Base-by-base conservation (phyloP, 768 basidiomycete species). In the Suillus americanus region DNA sequence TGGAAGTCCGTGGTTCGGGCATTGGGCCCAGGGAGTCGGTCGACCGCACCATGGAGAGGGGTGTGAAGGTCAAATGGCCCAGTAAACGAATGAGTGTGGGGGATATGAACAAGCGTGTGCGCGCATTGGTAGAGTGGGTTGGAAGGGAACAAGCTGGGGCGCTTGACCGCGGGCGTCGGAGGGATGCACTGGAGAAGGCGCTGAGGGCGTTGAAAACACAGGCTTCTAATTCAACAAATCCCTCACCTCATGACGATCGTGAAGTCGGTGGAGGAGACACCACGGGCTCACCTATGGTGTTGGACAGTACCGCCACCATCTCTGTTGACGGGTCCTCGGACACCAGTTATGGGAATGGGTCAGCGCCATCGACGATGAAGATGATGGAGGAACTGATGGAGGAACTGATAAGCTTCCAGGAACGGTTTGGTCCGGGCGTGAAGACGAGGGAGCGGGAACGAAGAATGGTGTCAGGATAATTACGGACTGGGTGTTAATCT, bases 21-120 rank as follows among this genome's bases (percentile, higher is more conserved):
- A 67, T 79, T 10, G 78, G 77, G 54, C 70, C 74, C 46, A 81
- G 83, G 45, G 87, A 85, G 60, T 84, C 85, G 61, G 69, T 81
- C n/a, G 89, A 89, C 62, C 80, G 82, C 68, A 86, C 83, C 10
- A 81, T 84, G 73, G 89, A 94, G 72, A 81, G 92, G 55, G 91
- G 91, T 10, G 91, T 93, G 16, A 90, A 93, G 75, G 90, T 97
- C 64, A 91, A 93, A 71, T 99, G 94, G 90, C 97, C 96, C 1
- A 87, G 88, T 68, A 95, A 96, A 78, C 85, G 97, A 60, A 95
- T 89, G 86, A 97, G 95, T 69, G 90, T 97, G n/a, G 91, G 89
- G 23, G 97, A 98, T 75, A 97, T 99, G 94, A 92, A 94, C 76
- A 97, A 97, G 79, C 88, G 97, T 30, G 93, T 97, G 28, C 83